Conservation (phyloP, 306 rosid species). For the Rubus parviflorus region DNA sequence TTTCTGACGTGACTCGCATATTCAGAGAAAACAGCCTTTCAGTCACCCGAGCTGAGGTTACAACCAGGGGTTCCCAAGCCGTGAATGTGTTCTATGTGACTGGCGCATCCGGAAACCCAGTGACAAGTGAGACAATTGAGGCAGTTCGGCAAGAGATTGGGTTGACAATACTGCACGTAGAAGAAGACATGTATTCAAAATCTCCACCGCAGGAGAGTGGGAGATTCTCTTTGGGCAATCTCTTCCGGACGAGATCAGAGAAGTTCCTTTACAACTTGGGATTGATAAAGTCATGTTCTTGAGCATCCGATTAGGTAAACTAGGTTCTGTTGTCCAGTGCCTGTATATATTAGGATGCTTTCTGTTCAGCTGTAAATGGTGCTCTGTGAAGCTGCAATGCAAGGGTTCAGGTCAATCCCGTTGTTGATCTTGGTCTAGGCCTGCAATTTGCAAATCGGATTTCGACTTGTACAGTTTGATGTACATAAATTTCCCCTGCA, state of each 20-base stretch:
- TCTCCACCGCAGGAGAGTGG: constrained; percentile 58
- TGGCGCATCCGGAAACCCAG: constrained; percentile 75
- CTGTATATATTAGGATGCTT: constrained; percentile 42
- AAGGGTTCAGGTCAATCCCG: constrained; percentile 13
- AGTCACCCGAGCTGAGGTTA: constrained; percentile 85
- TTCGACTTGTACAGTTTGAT: constrained; percentile 26
- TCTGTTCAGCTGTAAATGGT: constrained; percentile 29
- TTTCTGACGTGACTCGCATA: constrained; percentile 92
- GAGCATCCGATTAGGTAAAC: constrained; percentile 30
- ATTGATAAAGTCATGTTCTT: constrained; percentile 71
- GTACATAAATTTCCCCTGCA: constrained; percentile 19
- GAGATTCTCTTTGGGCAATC: constrained; percentile 62
- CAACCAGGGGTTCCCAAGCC: constrained; percentile 78
- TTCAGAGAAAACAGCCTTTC: constrained; percentile 95
- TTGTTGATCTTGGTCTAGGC: constrained; percentile 18
- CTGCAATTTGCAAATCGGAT: constrained; percentile 26
- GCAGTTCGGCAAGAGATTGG: constrained; percentile 91
- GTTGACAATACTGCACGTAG: constrained; percentile 56
- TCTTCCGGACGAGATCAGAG: constrained; percentile 81
- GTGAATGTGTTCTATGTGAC: constrained; percentile 85
- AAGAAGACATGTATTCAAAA: constrained; percentile 48
- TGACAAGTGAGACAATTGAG: constrained; percentile 79
- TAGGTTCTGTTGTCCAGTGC: constrained; percentile 12
- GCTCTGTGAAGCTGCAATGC: constrained; percentile 27
- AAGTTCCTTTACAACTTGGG: constrained; percentile 90